These are phyloP conservation scores for Lasiosphaeria miniovina DNA, from an alignment of 495 filamentous ascomycete genomes.

Conservation along the genomic window DNA sequence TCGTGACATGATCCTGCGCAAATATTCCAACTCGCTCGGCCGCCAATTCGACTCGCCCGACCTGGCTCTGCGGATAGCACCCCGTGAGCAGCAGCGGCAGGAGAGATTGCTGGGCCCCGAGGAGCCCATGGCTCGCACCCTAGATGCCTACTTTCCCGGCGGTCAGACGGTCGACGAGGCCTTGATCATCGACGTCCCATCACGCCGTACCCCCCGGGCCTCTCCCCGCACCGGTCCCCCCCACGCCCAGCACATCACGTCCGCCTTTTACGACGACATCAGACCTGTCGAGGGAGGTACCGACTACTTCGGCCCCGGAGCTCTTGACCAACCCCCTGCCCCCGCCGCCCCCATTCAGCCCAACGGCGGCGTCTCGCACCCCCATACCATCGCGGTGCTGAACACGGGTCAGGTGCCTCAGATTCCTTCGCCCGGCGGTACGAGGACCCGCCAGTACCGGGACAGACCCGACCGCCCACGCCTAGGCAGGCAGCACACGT, in stretches of 20 bases:
- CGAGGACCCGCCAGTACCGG: slow-evolving; percentile 42
- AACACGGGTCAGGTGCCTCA: slow-evolving; percentile 75
- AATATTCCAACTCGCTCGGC: slow-evolving; percentile 91
- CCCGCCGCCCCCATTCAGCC: slow-evolving; percentile 19
- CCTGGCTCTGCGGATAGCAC: slow-evolving; percentile 76
- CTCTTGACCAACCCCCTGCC: slow-evolving; percentile 47
- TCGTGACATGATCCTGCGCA: slow-evolving; percentile 84
- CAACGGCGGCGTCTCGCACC: slow-evolving; percentile 35
- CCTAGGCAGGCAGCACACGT: slow-evolving; percentile 68
- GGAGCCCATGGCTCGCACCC: slow-evolving; percentile 70
- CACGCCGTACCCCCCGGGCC: slow-evolving; percentile 75
- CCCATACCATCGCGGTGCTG: slow-evolving; percentile 70
- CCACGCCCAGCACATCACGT: slow-evolving; percentile 40
- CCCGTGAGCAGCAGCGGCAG: slow-evolving; percentile 75
- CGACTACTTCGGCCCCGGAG: slow-evolving; percentile 91
- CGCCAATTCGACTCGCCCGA: slow-evolving; percentile 87
- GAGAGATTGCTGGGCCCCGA: slow-evolving; percentile 80
- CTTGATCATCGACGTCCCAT: slow-evolving; percentile 82
- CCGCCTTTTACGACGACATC: slow-evolving; percentile 59
- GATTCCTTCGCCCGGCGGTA: slow-evolving; percentile 77
- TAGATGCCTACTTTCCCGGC: slow-evolving; percentile 84
- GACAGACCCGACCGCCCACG: slow-evolving; percentile 53
- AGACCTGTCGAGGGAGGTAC: slow-evolving; percentile 68
- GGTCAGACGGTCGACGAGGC: slow-evolving; percentile 91
- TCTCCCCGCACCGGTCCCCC: slow-evolving; percentile 60